These are phyloP conservation scores for Chaetomium strumarium DNA, from an alignment of 2,329 filamentous ascomycete genomes.

Conservation along the genomic window DNA sequence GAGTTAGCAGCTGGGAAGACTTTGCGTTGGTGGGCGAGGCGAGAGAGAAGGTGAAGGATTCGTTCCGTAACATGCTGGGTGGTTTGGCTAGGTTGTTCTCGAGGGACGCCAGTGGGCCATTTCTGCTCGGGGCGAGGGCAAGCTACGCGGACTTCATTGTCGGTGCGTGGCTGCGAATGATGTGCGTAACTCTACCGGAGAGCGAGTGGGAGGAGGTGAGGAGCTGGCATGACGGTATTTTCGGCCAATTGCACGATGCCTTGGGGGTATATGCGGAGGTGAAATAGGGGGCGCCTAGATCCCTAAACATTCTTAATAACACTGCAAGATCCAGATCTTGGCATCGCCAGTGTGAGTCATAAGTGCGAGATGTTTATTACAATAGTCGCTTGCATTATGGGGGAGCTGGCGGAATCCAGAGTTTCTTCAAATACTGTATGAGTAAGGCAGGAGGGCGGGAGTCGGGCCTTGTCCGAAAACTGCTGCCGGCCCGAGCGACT, in stretches of 20 bases:
- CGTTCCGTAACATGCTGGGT: slow-evolving; percentile 33
- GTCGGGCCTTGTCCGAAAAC: no score
- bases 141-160: slow-evolving; percentile 53
- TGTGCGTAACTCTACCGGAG: slow-evolving; percentile 30
- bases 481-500: neutral
- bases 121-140: slow-evolving; percentile 50
- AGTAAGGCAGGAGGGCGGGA: no score
- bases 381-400: no score
- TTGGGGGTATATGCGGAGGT: slow-evolving; percentile 25
- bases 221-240: slow-evolving; percentile 48
- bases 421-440: no score
- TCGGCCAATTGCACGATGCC: slow-evolving; percentile 44
- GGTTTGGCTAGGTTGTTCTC: slow-evolving; percentile 41
- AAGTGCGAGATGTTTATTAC: no score
- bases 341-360: no score
- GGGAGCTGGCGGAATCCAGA: no score
- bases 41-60: slow-evolving; percentile 42
- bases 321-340: no score
- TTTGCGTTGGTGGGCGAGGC: slow-evolving; percentile 49
- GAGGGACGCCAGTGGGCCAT: slow-evolving; percentile 51
- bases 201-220: slow-evolving; percentile 32
- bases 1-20: slow-evolving; percentile 41
- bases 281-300: neutral
- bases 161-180: slow-evolving; percentile 30
- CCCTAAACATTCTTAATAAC: no score